Conservation (phyloP, 2,329 filamentous ascomycete species). For the Hypomyces rosellus region DNA sequence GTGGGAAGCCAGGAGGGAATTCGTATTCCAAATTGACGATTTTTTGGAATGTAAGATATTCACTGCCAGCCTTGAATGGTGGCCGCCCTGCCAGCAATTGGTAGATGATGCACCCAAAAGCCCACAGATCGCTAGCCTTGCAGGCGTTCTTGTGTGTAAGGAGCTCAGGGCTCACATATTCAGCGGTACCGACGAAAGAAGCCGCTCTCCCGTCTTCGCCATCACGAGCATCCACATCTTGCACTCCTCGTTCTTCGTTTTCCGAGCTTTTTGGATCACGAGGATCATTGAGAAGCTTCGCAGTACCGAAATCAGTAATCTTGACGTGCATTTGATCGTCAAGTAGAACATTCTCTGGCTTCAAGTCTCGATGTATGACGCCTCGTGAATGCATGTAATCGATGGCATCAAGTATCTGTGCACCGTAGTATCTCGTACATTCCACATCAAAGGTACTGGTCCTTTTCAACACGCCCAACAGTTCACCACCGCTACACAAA, state of each 20-base stretch:
- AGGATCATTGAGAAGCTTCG: slow-evolving; percentile 66
- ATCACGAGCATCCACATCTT: slow-evolving; percentile 30
- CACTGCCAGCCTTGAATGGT: slow-evolving; percentile 91
- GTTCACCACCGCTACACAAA: slow-evolving; percentile 83
- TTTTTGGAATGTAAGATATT: slow-evolving; percentile 97
- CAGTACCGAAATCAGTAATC: slow-evolving; percentile 97
- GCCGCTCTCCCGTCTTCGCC: slow-evolving; percentile 64
- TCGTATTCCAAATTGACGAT: slow-evolving; percentile 93
- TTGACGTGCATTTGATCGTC: slow-evolving; percentile 97
- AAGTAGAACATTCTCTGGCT: slow-evolving; percentile 92
- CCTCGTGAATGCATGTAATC: slow-evolving; percentile 97
- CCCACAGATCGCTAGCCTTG: slow-evolving; percentile 97
- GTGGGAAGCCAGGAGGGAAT: slow-evolving; percentile 83
- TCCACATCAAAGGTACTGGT: slow-evolving; percentile 92
- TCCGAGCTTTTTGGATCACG: slow-evolving; percentile 37
- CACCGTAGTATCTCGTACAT: slow-evolving; percentile 88
- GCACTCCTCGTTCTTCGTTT: slow-evolving; percentile 31
- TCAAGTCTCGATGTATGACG: slow-evolving; percentile 93
- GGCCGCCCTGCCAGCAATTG: slow-evolving; percentile 92
- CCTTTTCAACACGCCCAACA: slow-evolving; percentile 88
- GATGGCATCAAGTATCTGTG: slow-evolving; percentile 92
- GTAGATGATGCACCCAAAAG: slow-evolving; percentile 96
- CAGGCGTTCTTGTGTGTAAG: slow-evolving; percentile 94
- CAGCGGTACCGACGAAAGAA: slow-evolving; percentile 95
- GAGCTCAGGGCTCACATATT: slow-evolving; percentile 97